Evolutionary conservation across 2,329 filamentous ascomycete species (phyloP), one percentile per base, ranked within the genome.

Genomic region (Fusarium fujikuroi): DNA sequence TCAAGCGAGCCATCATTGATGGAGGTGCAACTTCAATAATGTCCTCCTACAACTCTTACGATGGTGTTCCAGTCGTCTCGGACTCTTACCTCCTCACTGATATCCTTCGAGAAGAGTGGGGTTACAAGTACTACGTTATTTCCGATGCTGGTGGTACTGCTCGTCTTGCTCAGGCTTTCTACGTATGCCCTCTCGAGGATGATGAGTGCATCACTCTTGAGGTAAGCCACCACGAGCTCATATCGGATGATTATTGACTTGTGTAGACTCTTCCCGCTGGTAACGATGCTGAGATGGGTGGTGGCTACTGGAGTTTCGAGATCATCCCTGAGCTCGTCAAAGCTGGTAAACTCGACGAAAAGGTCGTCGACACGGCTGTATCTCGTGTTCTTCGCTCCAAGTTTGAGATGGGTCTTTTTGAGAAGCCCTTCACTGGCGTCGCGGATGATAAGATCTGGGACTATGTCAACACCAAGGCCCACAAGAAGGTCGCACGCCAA

Each of bases 281-380:
- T 7, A 92, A 90, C 56, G 92, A 94, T 74, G 87, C 92, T 18
- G 92, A 94, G 76, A 94, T 94, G 92, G 92, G 92, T 18, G 92
- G 92, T 43, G 92, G 92, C 25, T 91, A 90, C 25, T 94, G 89
- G 83, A 93, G 90, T 78, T 92, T 90, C 77, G 85, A 90, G 72
- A 87, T 85, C 40, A 93, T 94, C 58, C 90, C 92, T 10, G 84
- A 88, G 34, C 85, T 94, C 54, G 85, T 94, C 21, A 81, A 88
- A 60, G 85, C 87, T 3, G 91, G 91, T 2, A 89, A 88, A 63
- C 82, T 94, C 4, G 85, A 89, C 46, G 84, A 89, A 34, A 82
- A 86, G 10, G 77, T 87, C 32, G 88, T 94, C n/a, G 86, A 94
- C 79, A 87, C 84, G 14, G 92, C 92, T 8, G 92, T 94, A 4